phyloP scores from a whole-genome alignment of 2,329 filamentous ascomycete genomes.

The Diaporthe longicolla region DNA sequence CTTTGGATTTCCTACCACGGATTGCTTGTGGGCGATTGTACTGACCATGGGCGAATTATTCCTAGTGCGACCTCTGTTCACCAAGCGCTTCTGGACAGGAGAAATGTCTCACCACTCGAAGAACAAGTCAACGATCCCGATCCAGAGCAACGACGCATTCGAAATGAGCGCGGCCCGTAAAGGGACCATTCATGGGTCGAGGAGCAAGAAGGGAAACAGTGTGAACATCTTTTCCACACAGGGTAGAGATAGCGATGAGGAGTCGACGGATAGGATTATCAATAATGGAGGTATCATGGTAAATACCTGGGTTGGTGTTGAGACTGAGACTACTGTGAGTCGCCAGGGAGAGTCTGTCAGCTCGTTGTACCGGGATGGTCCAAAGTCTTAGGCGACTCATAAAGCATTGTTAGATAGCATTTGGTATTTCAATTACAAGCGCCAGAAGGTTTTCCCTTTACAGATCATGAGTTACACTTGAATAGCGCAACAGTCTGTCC shows the following conservation, averaged over 20 bases:
- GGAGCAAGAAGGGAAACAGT: slow-evolving; percentile 13
- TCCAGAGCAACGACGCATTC: slow-evolving; percentile 32
- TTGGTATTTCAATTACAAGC: not conserved
- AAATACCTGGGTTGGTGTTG: slow-evolving; percentile 10
- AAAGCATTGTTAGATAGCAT: not conserved
- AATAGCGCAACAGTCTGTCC: not conserved
- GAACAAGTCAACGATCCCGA: slow-evolving; percentile 26
- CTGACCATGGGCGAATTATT: not conserved
- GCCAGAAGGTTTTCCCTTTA: not conserved
- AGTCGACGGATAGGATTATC: slow-evolving; percentile 29
- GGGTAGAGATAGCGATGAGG: slow-evolving; percentile 21
- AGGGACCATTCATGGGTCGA: not conserved
- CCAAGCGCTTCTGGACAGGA: slow-evolving; percentile 33
- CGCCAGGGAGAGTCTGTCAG: not conserved
- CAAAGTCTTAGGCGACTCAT: not conserved
- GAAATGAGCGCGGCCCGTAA: slow-evolving; percentile 29
- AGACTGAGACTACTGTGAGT: slow-evolving; percentile 11
- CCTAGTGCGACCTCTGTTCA: slow-evolving; percentile 27
- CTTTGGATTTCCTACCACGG: too few relatives aligned
- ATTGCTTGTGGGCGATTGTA: not conserved
- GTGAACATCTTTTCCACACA: slow-evolving; percentile 27
- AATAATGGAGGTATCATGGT: slow-evolving; percentile 12
- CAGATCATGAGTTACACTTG: not conserved
- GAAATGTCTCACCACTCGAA: slow-evolving; percentile 11
- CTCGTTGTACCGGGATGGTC: not conserved